Percentiles rank a stretch among this genome's conserved stretches.
Conservation (phyloP, 225 moss, liverwort and hornwort species). For the Pseudoscleropodium purum region DNA sequence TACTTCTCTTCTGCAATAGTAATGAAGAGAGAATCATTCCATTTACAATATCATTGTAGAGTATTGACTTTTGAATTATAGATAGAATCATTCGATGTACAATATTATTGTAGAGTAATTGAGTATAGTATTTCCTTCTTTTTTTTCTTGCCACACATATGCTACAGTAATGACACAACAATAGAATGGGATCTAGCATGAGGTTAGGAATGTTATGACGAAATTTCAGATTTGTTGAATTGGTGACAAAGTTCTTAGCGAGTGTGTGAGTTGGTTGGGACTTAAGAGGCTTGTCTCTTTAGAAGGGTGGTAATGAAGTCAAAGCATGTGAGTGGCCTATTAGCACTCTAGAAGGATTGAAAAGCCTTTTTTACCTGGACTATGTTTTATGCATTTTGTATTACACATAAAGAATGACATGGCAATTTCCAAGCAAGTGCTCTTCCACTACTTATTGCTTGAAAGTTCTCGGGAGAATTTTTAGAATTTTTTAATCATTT, state of each 20-base stretch:
- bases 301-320: too few species aligned
- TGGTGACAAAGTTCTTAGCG: neutral
- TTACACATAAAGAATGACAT: neutral
- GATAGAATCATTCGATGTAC: neutral
- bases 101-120: neutral
- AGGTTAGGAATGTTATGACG: neutral
- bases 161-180: neutral
- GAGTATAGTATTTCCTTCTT: neutral
- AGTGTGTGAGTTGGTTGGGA: neutral
- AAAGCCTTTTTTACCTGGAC: neutral
- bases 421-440: neutral
- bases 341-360: neutral
- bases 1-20: neutral
- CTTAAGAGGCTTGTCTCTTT: neutral
- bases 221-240: neutral
- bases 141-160: neutral
- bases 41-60: too few species aligned
- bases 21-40: neutral
- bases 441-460: neutral
- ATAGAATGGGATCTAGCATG: too few species aligned
- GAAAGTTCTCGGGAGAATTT: neutral
- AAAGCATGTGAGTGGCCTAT: neutral
- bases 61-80: neutral
- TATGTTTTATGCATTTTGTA: too few species aligned
- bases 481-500: neutral